phyloP scores from a whole-genome alignment of 306 rosid species.

The Alnus glutinosa region DNA sequence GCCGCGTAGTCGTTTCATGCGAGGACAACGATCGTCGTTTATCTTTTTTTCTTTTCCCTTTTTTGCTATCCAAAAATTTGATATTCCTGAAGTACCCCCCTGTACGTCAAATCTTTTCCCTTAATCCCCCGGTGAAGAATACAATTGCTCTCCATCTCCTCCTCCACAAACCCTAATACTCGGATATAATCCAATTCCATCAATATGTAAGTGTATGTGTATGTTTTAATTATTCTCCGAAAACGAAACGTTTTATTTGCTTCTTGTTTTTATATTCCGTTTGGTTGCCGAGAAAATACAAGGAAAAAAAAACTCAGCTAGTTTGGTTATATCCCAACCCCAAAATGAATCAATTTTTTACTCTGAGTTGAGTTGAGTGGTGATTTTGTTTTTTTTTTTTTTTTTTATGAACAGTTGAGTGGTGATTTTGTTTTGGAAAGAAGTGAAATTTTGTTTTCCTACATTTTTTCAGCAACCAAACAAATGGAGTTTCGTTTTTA shows the following conservation, averaged over 20 bases:
- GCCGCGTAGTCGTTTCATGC: too few relatives aligned
- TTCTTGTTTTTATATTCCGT: neutral
- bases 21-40: too few relatives aligned
- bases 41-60: too few relatives aligned
- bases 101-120: too few relatives aligned
- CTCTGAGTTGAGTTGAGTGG: neutral
- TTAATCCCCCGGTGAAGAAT: neutral
- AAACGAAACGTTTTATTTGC: too few relatives aligned
- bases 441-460: neutral
- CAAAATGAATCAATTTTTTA: neutral
- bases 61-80: too few relatives aligned
- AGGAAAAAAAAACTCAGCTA: neutral
- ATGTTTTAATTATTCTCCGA: neutral
- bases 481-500: too few relatives aligned
- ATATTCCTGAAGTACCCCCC: too few relatives aligned
- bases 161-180: conserved; percentile 20
- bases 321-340: too few relatives aligned
- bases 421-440: neutral
- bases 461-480: neutral
- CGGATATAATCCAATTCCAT: conserved; percentile 5
- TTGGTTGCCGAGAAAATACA: conserved; percentile 14
- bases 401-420: neutral
- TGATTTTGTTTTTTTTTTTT: neutral
- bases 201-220: conserved; percentile 32
- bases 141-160: conserved; percentile 8